Conservation (phyloP, 2,329 filamentous ascomycete genomes). For the Sporothrix sp. region DNA sequence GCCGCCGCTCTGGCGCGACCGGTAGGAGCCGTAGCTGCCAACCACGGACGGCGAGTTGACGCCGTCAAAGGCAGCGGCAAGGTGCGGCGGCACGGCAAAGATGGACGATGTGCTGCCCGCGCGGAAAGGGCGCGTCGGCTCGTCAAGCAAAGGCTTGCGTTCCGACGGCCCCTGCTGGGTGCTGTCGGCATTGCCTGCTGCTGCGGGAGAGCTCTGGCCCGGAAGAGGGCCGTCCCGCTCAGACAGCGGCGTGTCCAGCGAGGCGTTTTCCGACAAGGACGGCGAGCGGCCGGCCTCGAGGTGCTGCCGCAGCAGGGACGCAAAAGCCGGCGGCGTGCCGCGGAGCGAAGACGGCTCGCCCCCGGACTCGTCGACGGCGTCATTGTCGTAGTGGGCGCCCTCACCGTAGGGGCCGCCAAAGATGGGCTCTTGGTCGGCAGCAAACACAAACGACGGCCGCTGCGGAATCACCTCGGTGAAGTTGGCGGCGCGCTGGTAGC, state of each 20-base stretch:
- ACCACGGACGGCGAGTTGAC: slow-evolving; percentile 6
- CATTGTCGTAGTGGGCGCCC: slow-evolving; percentile 28
- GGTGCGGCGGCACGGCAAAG: slow-evolving; percentile 48
- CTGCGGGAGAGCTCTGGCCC: slow-evolving; percentile 25
- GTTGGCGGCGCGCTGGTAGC: slow-evolving; percentile 81
- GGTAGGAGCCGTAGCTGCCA: slow-evolving; percentile 44
- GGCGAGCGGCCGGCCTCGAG: slow-evolving; percentile 30
- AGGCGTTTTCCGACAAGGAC: slow-evolving; percentile 10
- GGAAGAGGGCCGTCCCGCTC: slow-evolving; percentile 14
- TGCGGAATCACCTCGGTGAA: slow-evolving; percentile 83
- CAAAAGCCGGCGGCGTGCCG: slow-evolving; percentile 16
- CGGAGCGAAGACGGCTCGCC: slow-evolving; percentile 23
- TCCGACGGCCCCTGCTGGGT: slow-evolving; percentile 24
- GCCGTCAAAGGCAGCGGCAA: slow-evolving; percentile 39
- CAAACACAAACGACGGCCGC: slow-evolving; percentile 61
- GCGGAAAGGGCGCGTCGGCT: slow-evolving; percentile 29
- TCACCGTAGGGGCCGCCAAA: slow-evolving; percentile 22
- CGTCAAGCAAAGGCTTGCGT: slow-evolving; percentile 31
- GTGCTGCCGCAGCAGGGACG: slow-evolving; percentile 43
- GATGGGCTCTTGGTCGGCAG: slow-evolving; percentile 43
- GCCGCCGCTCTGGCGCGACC: slow-evolving; percentile 31
- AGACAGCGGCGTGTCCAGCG: neutral
- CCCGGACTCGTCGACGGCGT: slow-evolving; percentile 32
- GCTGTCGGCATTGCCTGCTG: neutral
- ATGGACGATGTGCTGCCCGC: slow-evolving; percentile 35